Percentiles rank a stretch among this genome's conserved stretches.
Evolutionary conservation across 1,284 basidiomycete species (phyloP).

Genomic region (Mycosarcoma mackinlayi): DNA sequence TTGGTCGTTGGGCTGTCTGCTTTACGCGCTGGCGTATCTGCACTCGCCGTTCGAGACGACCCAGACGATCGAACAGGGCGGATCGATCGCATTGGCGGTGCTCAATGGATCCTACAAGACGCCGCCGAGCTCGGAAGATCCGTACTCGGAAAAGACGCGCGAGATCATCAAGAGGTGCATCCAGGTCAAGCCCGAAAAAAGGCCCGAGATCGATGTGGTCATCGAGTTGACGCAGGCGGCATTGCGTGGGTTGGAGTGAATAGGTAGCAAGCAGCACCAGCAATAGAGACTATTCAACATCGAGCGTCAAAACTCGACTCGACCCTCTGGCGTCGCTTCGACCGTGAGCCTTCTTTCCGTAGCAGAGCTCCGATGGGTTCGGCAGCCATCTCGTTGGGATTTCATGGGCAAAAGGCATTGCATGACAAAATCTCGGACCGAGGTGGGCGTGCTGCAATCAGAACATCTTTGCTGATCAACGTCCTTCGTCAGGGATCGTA

Average conservation of each 20-base stretch:
- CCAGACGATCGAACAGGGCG: slow-evolving; percentile 67
- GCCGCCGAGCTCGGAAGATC: slow-evolving; percentile 49
- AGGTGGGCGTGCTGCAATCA: no score
- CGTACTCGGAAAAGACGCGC: slow-evolving; percentile 59
- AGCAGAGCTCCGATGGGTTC: no score
- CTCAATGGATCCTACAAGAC: slow-evolving; percentile 66
- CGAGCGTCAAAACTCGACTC: no score
- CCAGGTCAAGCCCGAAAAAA: slow-evolving; percentile 53
- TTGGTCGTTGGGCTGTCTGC: slow-evolving; percentile 67
- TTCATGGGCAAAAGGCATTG: no score
- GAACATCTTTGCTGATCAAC: no score
- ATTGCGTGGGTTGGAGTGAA: slow-evolving; percentile 36
- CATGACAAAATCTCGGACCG: no score
- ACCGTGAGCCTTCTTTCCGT: no score
- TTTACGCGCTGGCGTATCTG: slow-evolving; percentile 66
- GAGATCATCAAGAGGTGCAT: slow-evolving; percentile 62
- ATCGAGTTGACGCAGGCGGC: slow-evolving; percentile 52
- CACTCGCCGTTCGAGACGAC: slow-evolving; percentile 68
- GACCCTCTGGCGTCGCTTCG: no score
- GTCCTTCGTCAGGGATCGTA: no score
- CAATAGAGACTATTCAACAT: neutral
- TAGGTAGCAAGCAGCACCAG: no score
- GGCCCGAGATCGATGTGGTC: slow-evolving; percentile 61
- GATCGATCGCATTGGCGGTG: slow-evolving; percentile 66
- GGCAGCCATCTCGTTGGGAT: no score